A percentile compares a stretch with the other conserved stretches of the same genome.
Evolutionary conservation across 768 basidiomycete genomes (phyloP).

Genomic region (Suillus subluteus): DNA sequence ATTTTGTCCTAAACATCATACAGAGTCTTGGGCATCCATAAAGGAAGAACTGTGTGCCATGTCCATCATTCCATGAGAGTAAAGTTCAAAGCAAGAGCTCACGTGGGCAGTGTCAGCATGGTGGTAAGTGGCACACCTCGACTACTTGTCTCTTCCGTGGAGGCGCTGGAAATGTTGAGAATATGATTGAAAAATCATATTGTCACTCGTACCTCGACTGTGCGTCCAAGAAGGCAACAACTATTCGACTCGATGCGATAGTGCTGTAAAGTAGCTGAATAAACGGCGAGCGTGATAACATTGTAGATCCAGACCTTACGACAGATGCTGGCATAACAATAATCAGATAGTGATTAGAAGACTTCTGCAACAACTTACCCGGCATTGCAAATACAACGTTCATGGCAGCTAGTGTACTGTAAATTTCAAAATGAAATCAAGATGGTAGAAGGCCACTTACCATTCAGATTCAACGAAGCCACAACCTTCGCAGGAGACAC

Average conservation of each 20-base stretch:
- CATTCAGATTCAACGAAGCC: background rate
- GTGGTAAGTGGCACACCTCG: conserved; percentile 1
- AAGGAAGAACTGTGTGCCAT: background rate
- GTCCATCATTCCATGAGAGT: background rate
- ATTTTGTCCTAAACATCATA: background rate
- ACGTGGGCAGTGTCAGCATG: background rate
- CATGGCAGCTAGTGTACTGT: background rate
- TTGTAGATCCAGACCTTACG: background rate
- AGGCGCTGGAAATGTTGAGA: background rate
- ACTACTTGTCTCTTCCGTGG: background rate
- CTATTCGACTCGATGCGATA: conserved; percentile 5
- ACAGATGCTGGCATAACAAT: background rate
- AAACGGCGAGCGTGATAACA: background rate
- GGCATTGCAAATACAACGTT: conserved; percentile 3
- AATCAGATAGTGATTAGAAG: background rate
- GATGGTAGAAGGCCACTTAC: background rate
- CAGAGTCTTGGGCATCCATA: too few species aligned
- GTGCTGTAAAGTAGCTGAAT: background rate
- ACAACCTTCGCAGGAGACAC: background rate
- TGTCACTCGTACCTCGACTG: background rate
- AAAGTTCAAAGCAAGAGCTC: background rate
- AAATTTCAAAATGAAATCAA: background rate
- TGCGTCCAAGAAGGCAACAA: background rate
- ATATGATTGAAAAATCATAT: background rate
- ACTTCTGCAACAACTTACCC: background rate